phyloP scores from a whole-genome alignment of 2,329 filamentous ascomycete genomes.

The Aureobasidium leucospermi region DNA sequence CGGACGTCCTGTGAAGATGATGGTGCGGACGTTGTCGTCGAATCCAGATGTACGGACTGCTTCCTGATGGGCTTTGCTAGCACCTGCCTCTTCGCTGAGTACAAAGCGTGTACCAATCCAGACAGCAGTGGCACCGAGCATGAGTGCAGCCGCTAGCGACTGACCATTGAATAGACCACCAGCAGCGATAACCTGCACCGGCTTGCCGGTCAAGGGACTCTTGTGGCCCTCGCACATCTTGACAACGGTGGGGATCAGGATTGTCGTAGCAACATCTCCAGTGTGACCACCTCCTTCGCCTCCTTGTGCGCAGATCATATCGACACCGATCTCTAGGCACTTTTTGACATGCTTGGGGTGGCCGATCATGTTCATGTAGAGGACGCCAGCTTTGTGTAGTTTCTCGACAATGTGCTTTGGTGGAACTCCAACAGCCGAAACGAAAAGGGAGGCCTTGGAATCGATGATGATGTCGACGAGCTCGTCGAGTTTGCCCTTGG shows the following conservation, averaged over 20 bases:
- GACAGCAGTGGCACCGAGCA: constrained; percentile 85
- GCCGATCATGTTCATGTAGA: constrained; percentile 99
- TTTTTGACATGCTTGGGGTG: constrained; percentile 99
- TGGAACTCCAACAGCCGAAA: constrained; percentile 91
- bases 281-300: constrained; percentile 97
- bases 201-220: constrained; percentile 76
- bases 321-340: constrained; percentile 82
- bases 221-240: constrained; percentile 72
- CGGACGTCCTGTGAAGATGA: constrained; percentile 97
- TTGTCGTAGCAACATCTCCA: constrained; percentile 76
- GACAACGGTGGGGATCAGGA: constrained; percentile 89
- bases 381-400: constrained; percentile 77
- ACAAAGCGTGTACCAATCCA: constrained; percentile 98
- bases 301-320: constrained; percentile 97
- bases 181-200: constrained; percentile 86
- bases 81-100: constrained; percentile 86
- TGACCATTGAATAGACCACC: constrained; percentile 92
- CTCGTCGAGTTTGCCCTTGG: constrained; percentile 93
- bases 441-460: constrained; percentile 84
- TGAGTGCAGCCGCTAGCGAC: constrained; percentile 79
- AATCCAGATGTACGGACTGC: constrained; percentile 85
- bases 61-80: constrained; percentile 89
- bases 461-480: constrained; percentile 90
- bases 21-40: constrained; percentile 92
- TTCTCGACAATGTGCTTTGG: constrained; percentile 82